Base-by-base conservation (phyloP, 441 rosid genomes). In the Viola pubescens region DNA sequence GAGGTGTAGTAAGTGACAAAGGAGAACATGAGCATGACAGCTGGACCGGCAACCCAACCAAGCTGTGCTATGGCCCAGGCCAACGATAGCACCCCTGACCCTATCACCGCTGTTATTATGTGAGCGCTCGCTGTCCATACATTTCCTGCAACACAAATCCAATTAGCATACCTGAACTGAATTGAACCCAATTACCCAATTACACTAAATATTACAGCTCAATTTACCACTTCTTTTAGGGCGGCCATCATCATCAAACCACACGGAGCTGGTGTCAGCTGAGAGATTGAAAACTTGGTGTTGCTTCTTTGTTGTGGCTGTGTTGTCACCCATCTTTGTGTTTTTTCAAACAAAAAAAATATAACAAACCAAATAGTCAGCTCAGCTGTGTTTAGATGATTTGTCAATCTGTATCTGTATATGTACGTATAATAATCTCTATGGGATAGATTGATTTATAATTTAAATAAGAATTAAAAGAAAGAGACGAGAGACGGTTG, bases 41-140 rank as follows among this genome's bases (percentile, higher is more conserved):
- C 59, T 0, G 97, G 97, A 41, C 95, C 97, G 4, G 95, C 95
- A 7, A 89, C n/a, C 97, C 97, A 89, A 49, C 97, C 97, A 7
- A 89, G 83, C 67, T 89, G 97, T 7, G 86, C 97, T 6, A 77
- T 79, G 11, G 97, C 91, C 88, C 86, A 87, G 0, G 97, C 94
- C 54, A 89, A 62, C 4, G 97, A 89, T 59, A 89, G 63, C 5
- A 89, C 95, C 6, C 95, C 97, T 0, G 97, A 89, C 7, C 97
- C 97, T 14, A 89, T 89, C 62, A 87, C 95, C 0, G 92, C 97
- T 52, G 92, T 89, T 55, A 89, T 85, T 5, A 89, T 78, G 66
- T 89, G 97, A 0, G 97, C 90, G 64, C 92, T 85, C 5, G 92
- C 89, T 3, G 95, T 89, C 92, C 95, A 89, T 9, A 80, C 66